phyloP scores from a whole-genome alignment of 805 yeast species.

The Pichia pseudocactophila region DNA sequence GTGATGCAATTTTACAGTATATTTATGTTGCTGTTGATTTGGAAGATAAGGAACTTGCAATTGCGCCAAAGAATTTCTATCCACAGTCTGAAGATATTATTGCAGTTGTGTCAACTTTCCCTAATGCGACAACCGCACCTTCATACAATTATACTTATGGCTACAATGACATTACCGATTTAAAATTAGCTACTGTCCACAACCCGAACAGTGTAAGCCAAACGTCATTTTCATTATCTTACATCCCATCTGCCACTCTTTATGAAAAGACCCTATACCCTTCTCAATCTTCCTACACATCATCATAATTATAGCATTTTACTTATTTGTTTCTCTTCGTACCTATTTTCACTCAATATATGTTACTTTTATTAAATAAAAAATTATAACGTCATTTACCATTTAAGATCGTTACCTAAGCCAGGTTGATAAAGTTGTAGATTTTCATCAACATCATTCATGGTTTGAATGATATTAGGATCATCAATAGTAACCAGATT shows the following conservation, averaged over 20 bases:
- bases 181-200: conserved; percentile 10
- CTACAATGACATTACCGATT: conserved; percentile 9
- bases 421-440: conserved; percentile 2
- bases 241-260: conserved; percentile 6
- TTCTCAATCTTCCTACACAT: not conserved
- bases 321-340: not conserved
- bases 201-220: conserved; percentile 7
- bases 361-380: not conserved
- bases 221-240: conserved; percentile 9
- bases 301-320: too few species aligned
- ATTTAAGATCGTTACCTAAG: not conserved
- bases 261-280: not conserved
- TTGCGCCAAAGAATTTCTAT: conserved; percentile 30
- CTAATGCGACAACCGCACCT: conserved; percentile 11
- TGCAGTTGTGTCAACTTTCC: conserved; percentile 6
- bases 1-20: conserved; percentile 44
- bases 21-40: conserved; percentile 49
- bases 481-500: not conserved
- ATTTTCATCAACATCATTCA: not conserved
- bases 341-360: too few species aligned
- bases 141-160: conserved; percentile 11
- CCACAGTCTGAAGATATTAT: conserved; percentile 7
- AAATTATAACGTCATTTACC: not conserved
- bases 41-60: conserved; percentile 34
- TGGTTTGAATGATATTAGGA: not conserved